Percentiles rank a stretch among this genome's conserved stretches.
These are phyloP conservation scores for Globisporangium abappressorium DNA, from an alignment of 352 stramenopile species.

Conservation along the genomic window DNA sequence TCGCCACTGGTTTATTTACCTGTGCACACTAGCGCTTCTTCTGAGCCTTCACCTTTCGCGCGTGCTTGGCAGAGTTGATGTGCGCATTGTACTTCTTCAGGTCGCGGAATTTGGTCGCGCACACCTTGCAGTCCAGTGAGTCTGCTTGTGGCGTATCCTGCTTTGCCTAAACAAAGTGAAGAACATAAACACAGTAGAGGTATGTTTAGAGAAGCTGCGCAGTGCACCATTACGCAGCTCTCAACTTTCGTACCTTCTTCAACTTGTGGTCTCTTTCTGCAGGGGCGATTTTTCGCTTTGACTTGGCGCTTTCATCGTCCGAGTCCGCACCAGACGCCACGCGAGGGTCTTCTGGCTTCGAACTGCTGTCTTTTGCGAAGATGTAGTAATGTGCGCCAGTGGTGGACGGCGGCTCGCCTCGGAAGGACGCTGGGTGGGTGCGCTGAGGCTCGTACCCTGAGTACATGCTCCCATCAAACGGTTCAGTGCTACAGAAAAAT, in stretches of 20 bases:
- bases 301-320: not conserved
- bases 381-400: slow-evolving; percentile 66
- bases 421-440: slow-evolving; percentile 71
- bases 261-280: not conserved
- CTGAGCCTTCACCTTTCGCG: slow-evolving; percentile 61
- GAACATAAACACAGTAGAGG: not conserved
- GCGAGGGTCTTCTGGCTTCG: slow-evolving; percentile 32
- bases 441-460: slow-evolving; percentile 74
- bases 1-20: not conserved
- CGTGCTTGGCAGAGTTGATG: slow-evolving; percentile 85
- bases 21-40: slow-evolving; percentile 30
- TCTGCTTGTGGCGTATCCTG: slow-evolving; percentile 10
- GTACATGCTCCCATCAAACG: slow-evolving; percentile 64
- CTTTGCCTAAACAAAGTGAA: slow-evolving; percentile 8
- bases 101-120: slow-evolving; percentile 51
- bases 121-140: slow-evolving; percentile 56
- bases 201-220: too few species aligned
- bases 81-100: slow-evolving; percentile 85
- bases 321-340: not conserved
- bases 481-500: slow-evolving; percentile 38
- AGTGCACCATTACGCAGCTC: not conserved
- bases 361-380: slow-evolving; percentile 42
- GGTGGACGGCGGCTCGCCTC: slow-evolving; percentile 70
- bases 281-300: slow-evolving; percentile 3
- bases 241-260: slow-evolving; percentile 9